Evolutionary conservation across 768 basidiomycete species (phyloP).

Genomic region (Phanerochaete sordida): DNA sequence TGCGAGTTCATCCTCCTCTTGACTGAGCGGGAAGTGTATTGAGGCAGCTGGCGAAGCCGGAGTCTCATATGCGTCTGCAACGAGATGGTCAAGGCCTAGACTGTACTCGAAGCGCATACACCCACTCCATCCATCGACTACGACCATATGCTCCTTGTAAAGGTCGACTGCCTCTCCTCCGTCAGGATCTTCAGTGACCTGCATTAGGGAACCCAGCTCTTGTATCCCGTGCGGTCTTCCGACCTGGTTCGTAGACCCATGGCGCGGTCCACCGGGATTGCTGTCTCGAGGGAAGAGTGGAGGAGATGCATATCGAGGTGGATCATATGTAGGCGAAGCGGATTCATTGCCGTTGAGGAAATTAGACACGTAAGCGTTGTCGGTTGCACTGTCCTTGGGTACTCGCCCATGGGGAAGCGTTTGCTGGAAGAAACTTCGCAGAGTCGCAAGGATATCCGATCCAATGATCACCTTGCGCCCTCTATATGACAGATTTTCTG

Average conservation of each 20-base stretch:
- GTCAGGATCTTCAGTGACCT: constrained; percentile 19
- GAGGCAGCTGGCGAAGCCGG: constrained; percentile 30
- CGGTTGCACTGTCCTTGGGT: neutral
- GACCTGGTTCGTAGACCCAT: neutral
- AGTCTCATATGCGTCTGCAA: constrained; percentile 14
- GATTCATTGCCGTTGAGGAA: constrained; percentile 25
- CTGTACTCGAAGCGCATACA: constrained; percentile 9
- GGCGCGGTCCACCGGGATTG: constrained; percentile 13
- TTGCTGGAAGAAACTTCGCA: constrained; percentile 27
- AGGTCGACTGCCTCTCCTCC: constrained; percentile 41
- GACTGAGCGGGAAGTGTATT: constrained; percentile 38
- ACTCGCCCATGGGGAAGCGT: constrained; percentile 13
- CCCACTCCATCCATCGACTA: constrained; percentile 68
- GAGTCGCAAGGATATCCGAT: constrained; percentile 20
- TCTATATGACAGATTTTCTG: too few species aligned
- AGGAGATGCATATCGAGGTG: constrained; percentile 30
- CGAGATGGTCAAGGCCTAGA: neutral
- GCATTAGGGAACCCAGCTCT: constrained; percentile 27
- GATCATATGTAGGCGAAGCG: constrained; percentile 25
- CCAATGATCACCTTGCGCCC: constrained; percentile 30
- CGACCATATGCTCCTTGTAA: constrained; percentile 46
- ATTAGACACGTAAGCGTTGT: constrained; percentile 13
- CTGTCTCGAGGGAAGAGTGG: constrained; percentile 45
- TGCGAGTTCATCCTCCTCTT: constrained; percentile 44
- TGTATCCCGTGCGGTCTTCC: constrained; percentile 17